These are phyloP conservation scores for Hydnum rufescens DNA, from an alignment of 768 basidiomycete species.

Conservation along the genomic window DNA sequence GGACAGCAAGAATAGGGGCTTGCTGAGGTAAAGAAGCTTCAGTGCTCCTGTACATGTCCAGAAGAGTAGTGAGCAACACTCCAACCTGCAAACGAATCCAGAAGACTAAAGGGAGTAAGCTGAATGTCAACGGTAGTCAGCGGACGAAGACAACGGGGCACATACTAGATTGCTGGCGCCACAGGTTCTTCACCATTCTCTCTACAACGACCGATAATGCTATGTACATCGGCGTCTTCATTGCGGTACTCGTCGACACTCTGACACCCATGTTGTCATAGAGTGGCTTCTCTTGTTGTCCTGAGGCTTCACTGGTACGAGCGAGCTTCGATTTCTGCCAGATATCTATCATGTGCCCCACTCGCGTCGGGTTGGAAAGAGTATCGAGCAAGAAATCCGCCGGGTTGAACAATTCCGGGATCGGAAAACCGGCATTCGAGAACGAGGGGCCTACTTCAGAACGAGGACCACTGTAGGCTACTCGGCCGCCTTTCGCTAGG, in stretches of 20 bases:
- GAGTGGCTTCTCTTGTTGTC: background rate
- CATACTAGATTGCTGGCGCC: slow-evolving; percentile 11
- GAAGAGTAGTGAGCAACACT: background rate
- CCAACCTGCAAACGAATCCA: slow-evolving; percentile 9
- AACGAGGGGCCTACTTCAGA: slow-evolving; percentile 5
- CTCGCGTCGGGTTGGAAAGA: slow-evolving; percentile 5
- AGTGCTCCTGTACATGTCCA: background rate
- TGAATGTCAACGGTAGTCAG: background rate
- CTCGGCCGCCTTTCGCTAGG: slow-evolving; percentile 16
- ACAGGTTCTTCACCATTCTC: slow-evolving; percentile 12
- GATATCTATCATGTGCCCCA: background rate
- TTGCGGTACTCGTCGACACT: background rate
- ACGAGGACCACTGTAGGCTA: slow-evolving; percentile 11
- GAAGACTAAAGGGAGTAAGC: slow-evolving; percentile 7
- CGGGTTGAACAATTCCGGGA: slow-evolving; percentile 11
- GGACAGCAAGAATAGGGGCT: background rate
- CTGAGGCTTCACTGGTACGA: background rate
- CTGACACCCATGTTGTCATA: no score
- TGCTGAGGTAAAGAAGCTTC: background rate
- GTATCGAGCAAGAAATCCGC: slow-evolving; percentile 14
- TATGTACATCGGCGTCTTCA: slow-evolving; percentile 2
- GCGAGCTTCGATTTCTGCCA: background rate
- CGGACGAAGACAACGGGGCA: background rate
- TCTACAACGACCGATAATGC: slow-evolving; percentile 12
- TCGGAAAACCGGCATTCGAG: slow-evolving; percentile 1